Evolutionary conservation across 2,329 filamentous ascomycete genomes (phyloP), one percentile per base, ranked within the genome.

Genomic region (Cercospora sp.): DNA sequence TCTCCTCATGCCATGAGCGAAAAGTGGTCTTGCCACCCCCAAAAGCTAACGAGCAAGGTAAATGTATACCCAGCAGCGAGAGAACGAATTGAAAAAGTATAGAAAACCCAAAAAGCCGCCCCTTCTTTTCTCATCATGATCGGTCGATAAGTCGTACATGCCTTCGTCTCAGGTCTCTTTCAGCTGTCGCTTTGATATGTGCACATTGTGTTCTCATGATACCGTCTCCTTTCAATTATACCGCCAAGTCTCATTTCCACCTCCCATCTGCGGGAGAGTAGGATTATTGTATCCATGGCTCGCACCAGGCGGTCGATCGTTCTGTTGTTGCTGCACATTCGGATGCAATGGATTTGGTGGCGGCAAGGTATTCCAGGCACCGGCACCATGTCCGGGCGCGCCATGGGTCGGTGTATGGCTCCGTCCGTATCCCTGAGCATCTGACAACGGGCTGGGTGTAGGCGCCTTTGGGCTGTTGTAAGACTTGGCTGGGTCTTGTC

Each of bases 401-500:
- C 62, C 30, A 48, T 69, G 65, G 18, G 65, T 69, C 12, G 74
- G 68, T 53, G 70, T 72, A 31, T 71, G 69, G 13, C 69, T 70
- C 28, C 72, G 62, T 53, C 62, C 66, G 31, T 71, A 67, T 45
- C 72, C 73, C 10, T 74, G 74, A 12, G 75, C 73, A 55, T 78
- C 75, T 4, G 71, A 73, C 61, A 79, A 64, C 23, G 78, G 78
- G 62, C 75, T 79, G 9, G 73, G 72, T 20, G 73, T 78, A 3
- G 75, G 76, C 30, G 73, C 75, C 66, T 76, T 73, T 18, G 75
- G 76, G 55, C 75, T 79, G 60, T 75, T 71, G 72, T 71, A 73
- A 67, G 73, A 70, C 64, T 70, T 72, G 28, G 74, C 68, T 12
- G 65, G 68, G 31, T 75, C 72, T 66, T 75, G 75, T 16, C 73